Evolutionary conservation across 352 stramenopile genomes (phyloP).

Genomic region (Globisporangium ultimum): DNA sequence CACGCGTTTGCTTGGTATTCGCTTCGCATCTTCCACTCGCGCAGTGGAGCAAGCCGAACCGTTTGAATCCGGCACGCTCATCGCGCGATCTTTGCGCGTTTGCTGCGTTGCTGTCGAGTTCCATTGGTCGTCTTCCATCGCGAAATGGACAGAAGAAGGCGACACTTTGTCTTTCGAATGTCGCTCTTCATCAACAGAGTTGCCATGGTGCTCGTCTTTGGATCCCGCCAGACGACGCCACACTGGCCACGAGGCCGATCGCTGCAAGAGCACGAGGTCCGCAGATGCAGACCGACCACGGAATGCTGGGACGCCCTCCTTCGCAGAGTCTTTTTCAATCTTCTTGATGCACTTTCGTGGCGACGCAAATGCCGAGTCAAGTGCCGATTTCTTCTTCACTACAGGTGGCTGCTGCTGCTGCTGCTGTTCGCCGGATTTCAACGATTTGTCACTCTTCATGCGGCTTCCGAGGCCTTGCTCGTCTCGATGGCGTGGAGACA

Average conservation of each 20-base stretch:
- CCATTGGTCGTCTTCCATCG: not conserved
- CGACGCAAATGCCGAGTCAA: constrained; percentile 3
- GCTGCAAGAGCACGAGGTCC: constrained; percentile 24
- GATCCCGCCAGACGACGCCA: constrained; percentile 17
- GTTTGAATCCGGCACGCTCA: constrained; percentile 10
- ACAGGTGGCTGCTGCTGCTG: not conserved
- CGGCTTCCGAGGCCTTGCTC: not conserved
- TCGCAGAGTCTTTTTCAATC: not conserved
- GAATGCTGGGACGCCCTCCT: not conserved
- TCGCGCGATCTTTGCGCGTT: not conserved
- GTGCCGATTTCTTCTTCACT: not conserved
- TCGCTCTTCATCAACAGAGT: not conserved
- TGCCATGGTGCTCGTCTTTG: not conserved
- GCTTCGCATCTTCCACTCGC: constrained; percentile 7
- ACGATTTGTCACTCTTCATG: constrained; percentile 1
- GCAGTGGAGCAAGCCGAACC: not conserved
- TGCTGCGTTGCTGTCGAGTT: not conserved
- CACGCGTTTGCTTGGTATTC: not conserved
- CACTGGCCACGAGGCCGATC: constrained; percentile 15
- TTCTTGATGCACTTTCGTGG: constrained; percentile 4
- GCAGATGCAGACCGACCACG: constrained; percentile 26
- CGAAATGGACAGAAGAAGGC: not conserved
- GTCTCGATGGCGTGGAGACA: constrained; percentile 2
- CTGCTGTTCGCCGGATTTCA: not conserved
- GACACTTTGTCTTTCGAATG: not conserved